phyloP scores from a whole-genome alignment of 768 basidiomycete genomes.

The Amyloporia xantha region DNA sequence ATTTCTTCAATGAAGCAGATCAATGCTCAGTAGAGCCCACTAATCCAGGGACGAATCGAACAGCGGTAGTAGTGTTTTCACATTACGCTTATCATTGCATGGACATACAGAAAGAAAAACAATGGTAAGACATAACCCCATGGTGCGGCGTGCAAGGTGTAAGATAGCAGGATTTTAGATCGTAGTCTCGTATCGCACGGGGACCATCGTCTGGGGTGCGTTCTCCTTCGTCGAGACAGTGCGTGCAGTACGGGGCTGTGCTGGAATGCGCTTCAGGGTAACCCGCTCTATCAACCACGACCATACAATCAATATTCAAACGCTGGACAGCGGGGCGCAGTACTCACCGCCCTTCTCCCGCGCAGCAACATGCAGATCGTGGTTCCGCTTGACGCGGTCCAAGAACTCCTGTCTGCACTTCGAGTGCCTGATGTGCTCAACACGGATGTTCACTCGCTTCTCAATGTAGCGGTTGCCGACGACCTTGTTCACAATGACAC shows the following conservation, averaged over 20 bases:
- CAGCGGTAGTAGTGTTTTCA: neutral
- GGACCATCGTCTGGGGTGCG: constrained; percentile 87
- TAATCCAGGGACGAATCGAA: no score
- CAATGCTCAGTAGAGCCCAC: no score
- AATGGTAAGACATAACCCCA: constrained; percentile 16
- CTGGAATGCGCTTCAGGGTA: constrained; percentile 80
- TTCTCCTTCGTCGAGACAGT: constrained; percentile 70
- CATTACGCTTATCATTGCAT: constrained; percentile 18
- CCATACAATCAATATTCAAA: neutral
- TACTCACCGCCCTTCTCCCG: constrained; percentile 79
- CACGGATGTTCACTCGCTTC: constrained; percentile 97
- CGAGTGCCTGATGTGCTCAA: constrained; percentile 95
- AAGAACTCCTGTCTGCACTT: constrained; percentile 98
- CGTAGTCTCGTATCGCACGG: constrained; percentile 92
- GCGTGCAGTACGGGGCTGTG: constrained; percentile 72
- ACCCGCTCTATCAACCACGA: constrained; percentile 53
- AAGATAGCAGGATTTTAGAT: constrained; percentile 50
- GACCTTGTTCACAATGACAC: constrained; percentile 96
- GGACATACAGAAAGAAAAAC: constrained; percentile 14
- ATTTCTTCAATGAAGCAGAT: no score
- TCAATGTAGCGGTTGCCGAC: constrained; percentile 99
- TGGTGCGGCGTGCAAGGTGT: neutral
- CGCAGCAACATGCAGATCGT: constrained; percentile 72
- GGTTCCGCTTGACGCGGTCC: constrained; percentile 91
- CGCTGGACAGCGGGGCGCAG: no score